Percentiles rank a stretch among this genome's conserved stretches.
These are phyloP conservation scores for Zalaria obscura DNA, from an alignment of 2,329 filamentous ascomycete genomes.

Conservation along the genomic window DNA sequence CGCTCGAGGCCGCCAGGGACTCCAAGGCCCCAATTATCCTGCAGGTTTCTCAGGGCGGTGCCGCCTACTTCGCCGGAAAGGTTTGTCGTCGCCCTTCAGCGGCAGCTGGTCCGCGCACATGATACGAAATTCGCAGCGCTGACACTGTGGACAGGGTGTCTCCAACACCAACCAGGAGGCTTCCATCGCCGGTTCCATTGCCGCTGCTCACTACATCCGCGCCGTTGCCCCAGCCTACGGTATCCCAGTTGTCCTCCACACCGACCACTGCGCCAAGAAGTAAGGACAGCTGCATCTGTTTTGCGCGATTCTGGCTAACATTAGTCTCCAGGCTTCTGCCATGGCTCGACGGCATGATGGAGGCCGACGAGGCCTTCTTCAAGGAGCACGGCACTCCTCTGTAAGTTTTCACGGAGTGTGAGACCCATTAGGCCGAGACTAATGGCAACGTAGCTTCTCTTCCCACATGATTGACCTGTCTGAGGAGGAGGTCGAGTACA, in stretches of 20 bases:
- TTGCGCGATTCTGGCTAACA: background rate
- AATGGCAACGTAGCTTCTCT: slow-evolving; percentile 44
- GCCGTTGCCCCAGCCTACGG: slow-evolving; percentile 75
- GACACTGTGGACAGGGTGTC: slow-evolving; percentile 38
- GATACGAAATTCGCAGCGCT: no score
- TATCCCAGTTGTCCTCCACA: slow-evolving; percentile 85
- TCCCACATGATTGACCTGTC: slow-evolving; percentile 98
- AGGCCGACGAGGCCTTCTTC: slow-evolving; percentile 90
- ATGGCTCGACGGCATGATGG: slow-evolving; percentile 92
- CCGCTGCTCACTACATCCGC: slow-evolving; percentile 87
- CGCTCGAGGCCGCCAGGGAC: slow-evolving; percentile 90
- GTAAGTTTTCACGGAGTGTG: slow-evolving; percentile 1
- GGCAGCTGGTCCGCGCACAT: no score
- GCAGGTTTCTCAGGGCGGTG: slow-evolving; percentile 71
- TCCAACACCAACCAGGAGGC: slow-evolving; percentile 72
- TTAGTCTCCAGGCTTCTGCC: slow-evolving; percentile 59
- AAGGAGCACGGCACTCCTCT: slow-evolving; percentile 84
- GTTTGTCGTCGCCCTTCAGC: background rate
- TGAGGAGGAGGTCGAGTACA: slow-evolving; percentile 79
- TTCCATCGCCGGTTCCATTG: slow-evolving; percentile 75
- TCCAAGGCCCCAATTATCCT: slow-evolving; percentile 83
- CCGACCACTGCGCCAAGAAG: slow-evolving; percentile 98
- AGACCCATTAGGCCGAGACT: background rate
- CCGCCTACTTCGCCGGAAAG: slow-evolving; percentile 46
- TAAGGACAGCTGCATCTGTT: background rate